phyloP scores from a whole-genome alignment of 2,329 filamentous ascomycete species.

The Alternaria brassicicola region DNA sequence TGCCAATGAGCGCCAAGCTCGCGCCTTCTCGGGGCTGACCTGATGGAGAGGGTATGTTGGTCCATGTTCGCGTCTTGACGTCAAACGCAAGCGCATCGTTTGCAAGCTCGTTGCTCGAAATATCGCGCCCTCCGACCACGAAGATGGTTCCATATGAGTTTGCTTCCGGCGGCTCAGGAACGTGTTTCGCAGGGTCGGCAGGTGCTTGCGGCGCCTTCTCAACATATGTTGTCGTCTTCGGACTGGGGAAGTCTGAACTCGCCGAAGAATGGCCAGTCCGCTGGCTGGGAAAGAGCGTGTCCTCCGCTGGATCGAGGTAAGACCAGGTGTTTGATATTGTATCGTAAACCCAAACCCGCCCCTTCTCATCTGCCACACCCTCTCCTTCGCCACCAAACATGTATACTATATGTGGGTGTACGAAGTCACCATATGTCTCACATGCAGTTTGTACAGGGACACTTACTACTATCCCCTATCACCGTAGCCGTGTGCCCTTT shows the following conservation, averaged over 20 bases:
- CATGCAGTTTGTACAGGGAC: too few species aligned
- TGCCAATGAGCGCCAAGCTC: slow-evolving; percentile 53
- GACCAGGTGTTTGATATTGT: slow-evolving; percentile 52
- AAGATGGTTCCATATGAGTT: slow-evolving; percentile 59
- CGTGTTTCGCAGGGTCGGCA: slow-evolving; percentile 48
- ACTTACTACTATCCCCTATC: slow-evolving; percentile 52
- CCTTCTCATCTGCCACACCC: slow-evolving; percentile 41
- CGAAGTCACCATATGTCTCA: too few species aligned
- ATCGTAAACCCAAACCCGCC: slow-evolving; percentile 54
- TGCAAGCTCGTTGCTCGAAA: slow-evolving; percentile 29
- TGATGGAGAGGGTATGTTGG: slow-evolving; percentile 55
- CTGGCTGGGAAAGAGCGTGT: slow-evolving; percentile 32
- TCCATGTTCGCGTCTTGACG: slow-evolving; percentile 57
- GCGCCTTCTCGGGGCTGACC: slow-evolving; percentile 46
- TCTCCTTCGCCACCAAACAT: slow-evolving; percentile 51
- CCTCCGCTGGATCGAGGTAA: slow-evolving; percentile 44
- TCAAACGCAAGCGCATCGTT: slow-evolving; percentile 61
- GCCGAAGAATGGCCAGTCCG: slow-evolving; percentile 47
- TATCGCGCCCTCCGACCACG: slow-evolving; percentile 55
- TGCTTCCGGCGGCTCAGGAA: slow-evolving; percentile 50
- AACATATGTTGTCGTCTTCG: slow-evolving; percentile 37
- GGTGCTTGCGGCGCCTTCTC: slow-evolving; percentile 49
- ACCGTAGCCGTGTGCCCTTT: slow-evolving; percentile 52
- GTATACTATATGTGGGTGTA: too few species aligned
- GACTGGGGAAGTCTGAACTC: slow-evolving; percentile 50